Base-by-base conservation (phyloP, 1,284 basidiomycete genomes). In the Ustilago tritici region DNA sequence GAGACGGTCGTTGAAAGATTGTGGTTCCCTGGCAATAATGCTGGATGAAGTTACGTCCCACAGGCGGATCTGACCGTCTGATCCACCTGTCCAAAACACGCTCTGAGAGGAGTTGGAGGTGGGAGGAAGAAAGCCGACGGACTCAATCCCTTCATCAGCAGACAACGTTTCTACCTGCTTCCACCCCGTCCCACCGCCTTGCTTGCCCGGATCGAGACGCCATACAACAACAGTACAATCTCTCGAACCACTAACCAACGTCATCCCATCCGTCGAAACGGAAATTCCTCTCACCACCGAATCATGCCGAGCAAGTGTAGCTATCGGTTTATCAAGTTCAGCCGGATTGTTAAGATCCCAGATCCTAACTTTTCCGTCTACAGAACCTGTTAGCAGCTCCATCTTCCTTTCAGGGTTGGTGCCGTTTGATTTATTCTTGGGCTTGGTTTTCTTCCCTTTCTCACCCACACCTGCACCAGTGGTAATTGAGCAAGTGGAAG, bases 381-480 rank as follows among this genome's bases (percentile, higher is more conserved):
- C 92, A 23, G 92, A 94, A 9, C 92, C 95, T 0, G 95, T 95
- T 71, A 95, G 90, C 34, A 98, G 90, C 80, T 93, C 92, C 90
- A 95, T 93, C 58, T 88, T 89, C 11, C 72, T 54, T 17, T 38
- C 35, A 2, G 23, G 9, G 7, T 55, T 55, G 53, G n/a, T 38
- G 53, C 28, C 2, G 4, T 56, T 60, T 5, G 54, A 17, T 54
- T 69, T 68, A 15, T 40, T 34, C 41, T 76, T 76, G 47, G 38
- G 59, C 28, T 76, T 76, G 32, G 32, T 63, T 17, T 61, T 60
- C 41, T 60, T 66, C 1, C 23, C 23, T 28, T 28, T 28, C 23
- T 28, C 23, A 28, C 23, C 23, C 23, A 28, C 23, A 28, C 23
- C 23, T 28, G 23, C 23, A 28, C 23, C 23, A 28, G 43, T 15